Evolutionary conservation across 257 asterid genomes (phyloP), one percentile per base, ranked within the genome.

Genomic region (Salvia hispanica): DNA sequence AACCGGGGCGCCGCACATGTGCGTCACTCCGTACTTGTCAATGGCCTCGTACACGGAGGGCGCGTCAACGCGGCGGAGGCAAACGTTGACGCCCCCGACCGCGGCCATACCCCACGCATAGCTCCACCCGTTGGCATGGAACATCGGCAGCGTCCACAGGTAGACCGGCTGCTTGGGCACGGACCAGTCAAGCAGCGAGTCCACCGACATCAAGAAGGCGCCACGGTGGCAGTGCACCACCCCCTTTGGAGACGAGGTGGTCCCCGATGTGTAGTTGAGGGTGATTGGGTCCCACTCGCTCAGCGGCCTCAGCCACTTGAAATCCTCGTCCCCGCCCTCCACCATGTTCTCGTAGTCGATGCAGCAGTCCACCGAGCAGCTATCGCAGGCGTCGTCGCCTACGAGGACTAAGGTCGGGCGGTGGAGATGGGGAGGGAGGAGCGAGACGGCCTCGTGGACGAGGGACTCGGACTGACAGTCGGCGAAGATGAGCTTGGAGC

Each of bases 121-220:
- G 62, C 84, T 39, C 89, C 89, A 83, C 14, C 89, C 89, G 54
- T 83, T 83, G 39, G 81, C 84, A 46, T 84, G 89, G 70, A 84
- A 84, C 78, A 84, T 79, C 0, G 89, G 89, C 15, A 84, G 62
- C 0, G 87, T 79, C 89, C 87, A 84, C 13, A 84, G 40, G 58
- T 74, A 84, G 16, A 81, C 83, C 0, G 80, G 76, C 72, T 54
- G 80, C 53, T 72, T 66, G 0, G 84, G 81, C 0, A 84, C 66
- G 0, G 70, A 62, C 86, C 89, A 84, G 11, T 79, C 83, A 2
- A 81, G 33, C 44, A 79, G 21, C 0, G 82, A 66, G 51, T 67
- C 53, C 6, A 77, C 9, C 0, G 82, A 45, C 0, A 66, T 46
- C 7, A 74, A 7, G 67, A 81, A 81, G 1, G 82, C 78, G 33